Evolutionary conservation across 2,329 filamentous ascomycete genomes (phyloP), one percentile per base, ranked within the genome.

Genomic region (Phialophora verrucosa): DNA sequence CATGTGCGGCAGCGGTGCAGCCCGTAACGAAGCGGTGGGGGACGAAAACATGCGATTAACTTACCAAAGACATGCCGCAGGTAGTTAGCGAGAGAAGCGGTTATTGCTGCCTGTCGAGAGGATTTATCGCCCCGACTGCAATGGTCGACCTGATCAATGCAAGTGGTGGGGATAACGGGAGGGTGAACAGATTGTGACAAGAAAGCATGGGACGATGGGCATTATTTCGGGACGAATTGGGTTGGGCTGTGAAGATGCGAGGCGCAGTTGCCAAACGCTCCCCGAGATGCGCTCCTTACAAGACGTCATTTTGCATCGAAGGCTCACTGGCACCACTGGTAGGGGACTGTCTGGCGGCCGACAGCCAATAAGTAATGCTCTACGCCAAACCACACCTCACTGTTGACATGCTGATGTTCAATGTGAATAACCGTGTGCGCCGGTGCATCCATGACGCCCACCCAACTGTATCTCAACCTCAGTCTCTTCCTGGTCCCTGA

Each of bases 401-500:
- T 11, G 27, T 29, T 44, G 55, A 49, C 42, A 47, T 47, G 35
- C 25, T 59, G 11, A 49, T 35, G 42, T 47, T 25, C 32, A 60
- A 69, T 64, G 64, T 70, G 66, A 59, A 49, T 67, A 63, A 53
- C 65, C 71, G 63, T 58, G 65, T 70, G 59, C 59, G 47, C 70
- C 69, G 71, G 55, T 59, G 65, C 57, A 74, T 75, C 73, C 75
- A 72, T 75, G 73, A 68, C 68, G 68, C 65, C 68, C 17, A 14
- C 59, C n/a, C 25, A 50, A 50, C 23, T 25, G 27, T 44, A 50
- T 17, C 29, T 53, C 35, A 38, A 20, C 20, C 31, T 67, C 53
- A 64, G 71, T 84, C 80, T 75, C 81, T 84, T 78, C 86, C 90
- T 72, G 85, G 94, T 77, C 87, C 91, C 71, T 86, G 84, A 83